Evolutionary conservation across 306 rosid species (phyloP).

Genomic region (Spatholobus suberectus): DNA sequence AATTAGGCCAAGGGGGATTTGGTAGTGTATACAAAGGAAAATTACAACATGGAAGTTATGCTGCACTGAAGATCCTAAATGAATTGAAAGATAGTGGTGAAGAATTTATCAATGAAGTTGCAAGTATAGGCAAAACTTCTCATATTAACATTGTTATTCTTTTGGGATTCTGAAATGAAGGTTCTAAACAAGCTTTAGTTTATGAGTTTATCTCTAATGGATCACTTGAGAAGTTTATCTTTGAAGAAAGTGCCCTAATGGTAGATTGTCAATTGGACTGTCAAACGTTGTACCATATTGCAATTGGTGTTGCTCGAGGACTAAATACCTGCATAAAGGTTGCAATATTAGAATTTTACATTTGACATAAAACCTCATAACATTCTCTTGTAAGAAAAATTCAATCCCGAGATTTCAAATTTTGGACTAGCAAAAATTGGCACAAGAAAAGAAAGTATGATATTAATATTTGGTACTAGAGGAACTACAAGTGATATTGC

Average conservation of each 20-base stretch:
- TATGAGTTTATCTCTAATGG: conserved; percentile 58
- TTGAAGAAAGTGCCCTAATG: too few species aligned
- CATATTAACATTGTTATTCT: conserved; percentile 46
- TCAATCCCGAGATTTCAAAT: too few species aligned
- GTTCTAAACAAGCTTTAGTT: conserved; percentile 41
- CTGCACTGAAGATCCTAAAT: conserved; percentile 53
- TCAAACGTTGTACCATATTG: conserved; percentile 41
- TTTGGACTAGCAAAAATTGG: too few species aligned
- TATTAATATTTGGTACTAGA: too few species aligned
- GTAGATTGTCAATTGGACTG: too few species aligned
- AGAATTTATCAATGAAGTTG: conserved; percentile 49
- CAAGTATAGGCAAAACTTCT: conserved; percentile 44
- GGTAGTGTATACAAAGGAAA: conserved; percentile 44
- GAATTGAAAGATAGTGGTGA: conserved; percentile 37
- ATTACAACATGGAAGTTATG: conserved; percentile 29
- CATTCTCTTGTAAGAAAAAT: too few species aligned
- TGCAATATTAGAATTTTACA: too few species aligned
- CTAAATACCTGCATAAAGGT: too few species aligned
- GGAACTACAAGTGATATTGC: too few species aligned
- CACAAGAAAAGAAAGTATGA: too few species aligned
- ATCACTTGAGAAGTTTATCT: conserved; percentile 57
- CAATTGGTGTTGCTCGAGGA: conserved; percentile 56
- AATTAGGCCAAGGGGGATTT: conserved; percentile 51
- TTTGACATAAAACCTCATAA: too few species aligned
- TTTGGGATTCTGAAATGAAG: conserved; percentile 34